These are phyloP conservation scores for Cutaneotrichosporon sp. DNA, from an alignment of 1,284 basidiomycete species.

Conservation along the genomic window DNA sequence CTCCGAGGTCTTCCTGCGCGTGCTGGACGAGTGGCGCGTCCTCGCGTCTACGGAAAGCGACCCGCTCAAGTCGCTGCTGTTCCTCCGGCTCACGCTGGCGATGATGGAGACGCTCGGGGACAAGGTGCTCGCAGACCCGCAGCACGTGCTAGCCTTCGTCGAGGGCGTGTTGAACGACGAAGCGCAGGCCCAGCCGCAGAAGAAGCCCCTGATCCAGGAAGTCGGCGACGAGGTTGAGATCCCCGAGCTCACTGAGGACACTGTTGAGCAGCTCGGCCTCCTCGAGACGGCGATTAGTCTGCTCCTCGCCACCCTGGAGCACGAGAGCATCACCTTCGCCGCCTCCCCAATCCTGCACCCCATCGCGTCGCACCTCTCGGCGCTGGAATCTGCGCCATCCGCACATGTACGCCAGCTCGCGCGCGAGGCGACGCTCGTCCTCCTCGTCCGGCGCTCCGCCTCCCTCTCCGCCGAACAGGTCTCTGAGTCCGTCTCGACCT, in stretches of 20 bases:
- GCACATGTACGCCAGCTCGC: conserved; percentile 63
- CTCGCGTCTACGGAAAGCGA: conserved; percentile 52
- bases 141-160: conserved; percentile 74
- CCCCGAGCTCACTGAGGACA: conserved; percentile 35
- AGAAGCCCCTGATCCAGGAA: conserved; percentile 12
- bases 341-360: conserved; percentile 67
- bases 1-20: conserved; percentile 68
- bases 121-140: conserved; percentile 68
- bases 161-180: conserved; percentile 62
- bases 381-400: conserved; percentile 57
- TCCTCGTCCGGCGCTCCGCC: conserved; percentile 31
- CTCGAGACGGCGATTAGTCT: conserved; percentile 73
- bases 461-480: conserved; percentile 38
- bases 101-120: conserved; percentile 70
- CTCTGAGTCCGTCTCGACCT: conserved; percentile 61
- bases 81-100: conserved; percentile 73
- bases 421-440: conserved; percentile 59
- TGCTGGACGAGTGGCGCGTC: conserved; percentile 69
- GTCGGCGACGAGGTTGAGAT: conserved; percentile 24
- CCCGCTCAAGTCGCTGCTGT: conserved; percentile 58
- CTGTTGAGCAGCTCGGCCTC: conserved; percentile 56
- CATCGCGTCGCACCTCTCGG: conserved; percentile 68
- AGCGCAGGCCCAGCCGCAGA: conserved; percentile 13
- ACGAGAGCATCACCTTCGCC: conserved; percentile 65
- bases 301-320: conserved; percentile 77